These are phyloP conservation scores for Polyporus tsugae DNA, from an alignment of 1,284 basidiomycete species.

Conservation along the genomic window DNA sequence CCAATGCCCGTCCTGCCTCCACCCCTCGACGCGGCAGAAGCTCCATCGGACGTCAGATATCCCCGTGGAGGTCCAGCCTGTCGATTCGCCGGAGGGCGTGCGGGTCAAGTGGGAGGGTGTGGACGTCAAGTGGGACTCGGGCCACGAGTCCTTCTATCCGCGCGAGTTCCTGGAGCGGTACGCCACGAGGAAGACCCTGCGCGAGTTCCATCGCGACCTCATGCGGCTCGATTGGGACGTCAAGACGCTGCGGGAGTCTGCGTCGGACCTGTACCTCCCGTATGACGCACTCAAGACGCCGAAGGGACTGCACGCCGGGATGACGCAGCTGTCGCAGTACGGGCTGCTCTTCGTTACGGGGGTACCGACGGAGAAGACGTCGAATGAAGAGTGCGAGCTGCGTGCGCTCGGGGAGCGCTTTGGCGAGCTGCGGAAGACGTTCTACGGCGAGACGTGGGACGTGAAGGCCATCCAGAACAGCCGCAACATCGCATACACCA, in stretches of 20 bases:
- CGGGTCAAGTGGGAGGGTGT: slow-evolving; percentile 50
- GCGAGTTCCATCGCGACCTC: slow-evolving; percentile 51
- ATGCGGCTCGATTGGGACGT: slow-evolving; percentile 47
- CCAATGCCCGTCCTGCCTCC: slow-evolving; percentile 58
- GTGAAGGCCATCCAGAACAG: slow-evolving; percentile 82
- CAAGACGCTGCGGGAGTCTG: slow-evolving; percentile 42
- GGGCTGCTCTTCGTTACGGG: slow-evolving; percentile 66
- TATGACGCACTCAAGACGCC: slow-evolving; percentile 55
- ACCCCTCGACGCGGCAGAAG: slow-evolving; percentile 65
- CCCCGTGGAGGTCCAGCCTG: slow-evolving; percentile 53
- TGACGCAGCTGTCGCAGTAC: slow-evolving; percentile 62
- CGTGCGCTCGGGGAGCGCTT: slow-evolving; percentile 70
- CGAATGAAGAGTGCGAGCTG: slow-evolving; percentile 70
- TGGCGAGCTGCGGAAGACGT: slow-evolving; percentile 85
- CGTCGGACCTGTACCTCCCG: slow-evolving; percentile 56
- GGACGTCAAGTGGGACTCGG: slow-evolving; percentile 63
- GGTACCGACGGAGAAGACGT: slow-evolving; percentile 66
- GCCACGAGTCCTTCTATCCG: slow-evolving; percentile 63
- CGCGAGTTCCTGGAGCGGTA: slow-evolving; percentile 57
- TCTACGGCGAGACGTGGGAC: slow-evolving; percentile 94
- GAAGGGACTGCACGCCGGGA: slow-evolving; percentile 55
- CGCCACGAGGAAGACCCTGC: slow-evolving; percentile 37
- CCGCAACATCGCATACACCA: slow-evolving; percentile 95
- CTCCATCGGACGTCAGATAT: slow-evolving; percentile 78
- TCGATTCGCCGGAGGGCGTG: slow-evolving; percentile 44